Conservation (phyloP, 1,284 basidiomycete genomes). For the Phlebopus sp. region DNA sequence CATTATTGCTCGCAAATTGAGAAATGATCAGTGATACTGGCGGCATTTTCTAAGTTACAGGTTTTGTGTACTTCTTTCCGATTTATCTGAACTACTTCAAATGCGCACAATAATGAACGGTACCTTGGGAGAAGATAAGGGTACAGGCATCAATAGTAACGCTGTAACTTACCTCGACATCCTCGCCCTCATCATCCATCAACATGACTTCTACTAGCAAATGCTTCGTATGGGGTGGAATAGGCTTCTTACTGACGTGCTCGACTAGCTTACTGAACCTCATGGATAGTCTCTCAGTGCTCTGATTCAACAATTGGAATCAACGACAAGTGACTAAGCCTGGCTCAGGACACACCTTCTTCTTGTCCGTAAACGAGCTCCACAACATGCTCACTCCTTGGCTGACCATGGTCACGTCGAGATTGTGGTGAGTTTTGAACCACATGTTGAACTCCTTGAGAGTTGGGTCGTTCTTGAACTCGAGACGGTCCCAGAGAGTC, state of each 20-base stretch:
- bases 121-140: conserved; percentile 40
- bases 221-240: conserved; percentile 77
- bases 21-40: not conserved
- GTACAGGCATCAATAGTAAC: not conserved
- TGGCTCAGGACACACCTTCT: conserved; percentile 60
- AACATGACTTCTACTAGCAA: conserved; percentile 95
- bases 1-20: no score
- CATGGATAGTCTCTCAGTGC: conserved; percentile 85
- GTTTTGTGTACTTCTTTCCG: conserved; percentile 1
- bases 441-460: conserved; percentile 83
- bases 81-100: conserved; percentile 23
- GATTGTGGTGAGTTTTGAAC: conserved; percentile 84
- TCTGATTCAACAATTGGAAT: conserved; percentile 43
- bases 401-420: conserved; percentile 94
- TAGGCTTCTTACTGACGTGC: conserved; percentile 89
- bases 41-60: conserved; percentile 5
- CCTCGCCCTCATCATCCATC: conserved; percentile 85
- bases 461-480: conserved; percentile 88
- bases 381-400: conserved; percentile 98
- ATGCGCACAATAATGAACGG: conserved; percentile 68
- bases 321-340: not conserved
- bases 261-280: conserved; percentile 91
- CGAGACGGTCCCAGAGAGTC: conserved; percentile 99
- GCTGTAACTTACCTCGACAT: conserved; percentile 64
- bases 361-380: conserved; percentile 88